A percentile compares a stretch with the other conserved stretches of the same genome.
Conservation (phyloP, 768 basidiomycete species). For the Suillus bovinus region DNA sequence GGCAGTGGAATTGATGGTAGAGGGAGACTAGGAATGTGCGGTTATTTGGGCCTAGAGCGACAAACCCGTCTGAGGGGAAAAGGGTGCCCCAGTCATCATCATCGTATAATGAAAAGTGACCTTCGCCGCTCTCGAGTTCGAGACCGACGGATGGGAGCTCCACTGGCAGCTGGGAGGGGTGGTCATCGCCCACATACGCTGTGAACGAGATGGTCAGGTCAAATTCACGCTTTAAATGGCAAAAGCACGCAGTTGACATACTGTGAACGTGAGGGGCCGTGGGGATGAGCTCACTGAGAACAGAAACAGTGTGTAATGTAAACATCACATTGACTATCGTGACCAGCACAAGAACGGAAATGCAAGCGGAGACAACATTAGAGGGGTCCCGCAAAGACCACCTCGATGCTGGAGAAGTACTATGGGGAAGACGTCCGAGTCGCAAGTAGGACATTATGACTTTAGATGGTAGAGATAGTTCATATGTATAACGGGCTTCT, state of each 20-base stretch:
- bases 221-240: conserved; percentile 3
- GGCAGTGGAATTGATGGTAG: conserved; percentile 52
- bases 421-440: neutral
- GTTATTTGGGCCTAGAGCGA: conserved; percentile 34
- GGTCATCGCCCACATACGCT: conserved; percentile 34
- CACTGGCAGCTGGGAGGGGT: conserved; percentile 33
- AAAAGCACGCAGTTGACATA: conserved; percentile 10
- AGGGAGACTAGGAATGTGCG: conserved; percentile 37
- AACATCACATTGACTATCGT: conserved; percentile 24
- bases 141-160: conserved; percentile 30
- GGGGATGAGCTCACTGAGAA: conserved; percentile 16
- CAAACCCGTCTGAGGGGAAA: conserved; percentile 35
- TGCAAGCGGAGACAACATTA: conserved; percentile 15
- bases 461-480: neutral
- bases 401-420: neutral
- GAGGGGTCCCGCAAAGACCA: conserved; percentile 1
- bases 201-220: neutral
- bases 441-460: neutral
- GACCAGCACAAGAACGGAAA: conserved; percentile 21
- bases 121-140: conserved; percentile 24
- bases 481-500: neutral
- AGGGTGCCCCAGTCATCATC: conserved; percentile 39
- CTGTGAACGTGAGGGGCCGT: conserved; percentile 24
- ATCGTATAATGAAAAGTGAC: conserved; percentile 32
- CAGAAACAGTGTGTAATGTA: conserved; percentile 18